Evolutionary conservation across 2,329 filamentous ascomycete genomes (phyloP).

Genomic region (Penicillium sp.): DNA sequence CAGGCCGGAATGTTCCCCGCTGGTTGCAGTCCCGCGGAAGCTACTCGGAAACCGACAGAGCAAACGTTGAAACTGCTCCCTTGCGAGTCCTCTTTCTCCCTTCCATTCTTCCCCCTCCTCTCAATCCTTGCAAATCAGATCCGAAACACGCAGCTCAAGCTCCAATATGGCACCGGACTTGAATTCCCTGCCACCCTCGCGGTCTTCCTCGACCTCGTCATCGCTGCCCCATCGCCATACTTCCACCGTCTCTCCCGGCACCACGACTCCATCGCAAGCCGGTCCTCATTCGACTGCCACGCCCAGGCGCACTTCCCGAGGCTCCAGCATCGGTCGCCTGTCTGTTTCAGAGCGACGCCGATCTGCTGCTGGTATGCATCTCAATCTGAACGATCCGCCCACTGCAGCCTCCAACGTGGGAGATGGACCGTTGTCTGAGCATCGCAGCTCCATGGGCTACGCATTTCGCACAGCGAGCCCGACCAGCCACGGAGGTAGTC

Average conservation of each 20-base stretch:
- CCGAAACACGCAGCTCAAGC: too few species aligned
- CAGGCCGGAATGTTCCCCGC: too few species aligned
- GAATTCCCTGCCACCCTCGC: conserved; percentile 61
- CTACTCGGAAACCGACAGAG: too few species aligned
- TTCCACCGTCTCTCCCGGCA: conserved; percentile 45
- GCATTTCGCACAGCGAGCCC: conserved; percentile 39
- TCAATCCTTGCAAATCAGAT: too few species aligned
- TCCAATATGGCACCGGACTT: conserved; percentile 63
- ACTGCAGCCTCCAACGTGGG: conserved; percentile 21
- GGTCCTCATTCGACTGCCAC: conserved; percentile 42
- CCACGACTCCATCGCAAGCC: conserved; percentile 57
- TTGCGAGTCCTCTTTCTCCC: too few species aligned
- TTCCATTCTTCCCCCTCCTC: too few species aligned
- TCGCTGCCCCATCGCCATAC: conserved; percentile 28
- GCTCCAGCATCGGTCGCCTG: conserved; percentile 30
- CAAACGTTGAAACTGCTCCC: too few species aligned
- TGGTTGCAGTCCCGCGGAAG: too few species aligned
- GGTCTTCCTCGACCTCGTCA: conserved; percentile 38
- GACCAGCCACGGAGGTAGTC: conserved; percentile 38
- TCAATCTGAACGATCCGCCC: conserved; percentile 34
- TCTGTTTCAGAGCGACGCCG: conserved; percentile 40
- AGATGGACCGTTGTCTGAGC: conserved; percentile 35
- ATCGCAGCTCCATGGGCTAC: conserved; percentile 35
- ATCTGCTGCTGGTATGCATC: conserved; percentile 36
- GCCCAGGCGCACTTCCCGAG: conserved; percentile 39